A percentile compares a stretch with the other conserved stretches of the same genome.
phyloP scores from a whole-genome alignment of 768 basidiomycete genomes.

The Trichaptum fuscoviolaceum region DNA sequence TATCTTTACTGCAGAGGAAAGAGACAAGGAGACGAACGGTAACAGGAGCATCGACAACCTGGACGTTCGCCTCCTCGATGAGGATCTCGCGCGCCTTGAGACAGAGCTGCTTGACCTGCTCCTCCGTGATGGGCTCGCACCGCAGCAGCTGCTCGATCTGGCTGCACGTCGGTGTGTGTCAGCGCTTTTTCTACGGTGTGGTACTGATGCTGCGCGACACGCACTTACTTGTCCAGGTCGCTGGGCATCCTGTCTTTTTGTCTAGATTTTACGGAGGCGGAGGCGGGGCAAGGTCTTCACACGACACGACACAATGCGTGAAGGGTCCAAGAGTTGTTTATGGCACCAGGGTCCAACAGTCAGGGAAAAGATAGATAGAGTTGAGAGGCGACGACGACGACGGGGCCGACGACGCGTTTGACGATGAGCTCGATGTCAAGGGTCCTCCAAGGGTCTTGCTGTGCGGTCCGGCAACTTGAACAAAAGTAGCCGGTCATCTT shows the following conservation, averaged over 20 bases:
- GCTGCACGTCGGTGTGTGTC: conserved; percentile 34
- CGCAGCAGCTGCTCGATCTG: conserved; percentile 93
- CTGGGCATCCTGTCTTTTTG: conserved; percentile 46
- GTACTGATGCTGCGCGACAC: too few relatives aligned
- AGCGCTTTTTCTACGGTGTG: too few relatives aligned
- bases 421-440: conserved; percentile 1
- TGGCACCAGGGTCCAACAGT: neutral
- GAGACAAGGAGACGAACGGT: conserved; percentile 56
- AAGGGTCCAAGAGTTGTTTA: too few relatives aligned
- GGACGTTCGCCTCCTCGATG: conserved; percentile 97
- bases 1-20: conserved; percentile 17
- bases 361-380: neutral
- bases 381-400: neutral
- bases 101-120: conserved; percentile 92
- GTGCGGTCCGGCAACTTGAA: too few relatives aligned
- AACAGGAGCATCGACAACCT: conserved; percentile 92
- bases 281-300: neutral
- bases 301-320: neutral
- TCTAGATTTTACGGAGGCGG: neutral
- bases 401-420: neutral
- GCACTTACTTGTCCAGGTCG: conserved; percentile 51
- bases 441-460: neutral
- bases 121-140: conserved; percentile 94
- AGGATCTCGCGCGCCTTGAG: conserved; percentile 94
- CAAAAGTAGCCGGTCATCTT: too few relatives aligned